phyloP scores from a whole-genome alignment of 176 grass and related monocot species.

The Oryza rufipogon region DNA sequence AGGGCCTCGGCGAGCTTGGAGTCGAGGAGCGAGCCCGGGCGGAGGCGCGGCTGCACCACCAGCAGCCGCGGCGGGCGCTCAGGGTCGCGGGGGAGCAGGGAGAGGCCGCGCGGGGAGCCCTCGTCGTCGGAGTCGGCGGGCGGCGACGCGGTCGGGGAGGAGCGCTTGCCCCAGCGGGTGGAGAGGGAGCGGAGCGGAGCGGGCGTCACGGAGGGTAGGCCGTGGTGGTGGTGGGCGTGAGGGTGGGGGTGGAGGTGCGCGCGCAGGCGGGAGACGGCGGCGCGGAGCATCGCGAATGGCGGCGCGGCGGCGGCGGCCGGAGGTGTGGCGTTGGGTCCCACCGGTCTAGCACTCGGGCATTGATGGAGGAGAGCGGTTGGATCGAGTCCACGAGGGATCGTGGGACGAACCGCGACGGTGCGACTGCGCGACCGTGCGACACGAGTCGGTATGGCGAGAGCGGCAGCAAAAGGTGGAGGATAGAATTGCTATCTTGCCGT shows the following conservation, averaged over 20 bases:
- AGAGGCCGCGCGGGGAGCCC: constrained; percentile 46
- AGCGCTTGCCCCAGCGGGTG: constrained; percentile 49
- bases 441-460: no score
- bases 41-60: constrained; percentile 85
- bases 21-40: constrained; percentile 70
- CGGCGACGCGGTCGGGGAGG: constrained; percentile 42
- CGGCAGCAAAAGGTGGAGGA: no score
- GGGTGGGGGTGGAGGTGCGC: not conserved
- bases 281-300: constrained; percentile 52
- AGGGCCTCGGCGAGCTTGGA: constrained; percentile 90
- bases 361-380: no score
- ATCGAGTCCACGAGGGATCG: no score
- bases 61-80: constrained; percentile 66
- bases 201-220: not conserved
- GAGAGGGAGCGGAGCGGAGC: constrained; percentile 42
- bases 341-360: no score
- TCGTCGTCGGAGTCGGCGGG: constrained; percentile 51
- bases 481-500: no score
- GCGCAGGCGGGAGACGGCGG: constrained; percentile 40
- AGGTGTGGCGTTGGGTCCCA: not conserved
- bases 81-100: constrained; percentile 61
- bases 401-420: no score
- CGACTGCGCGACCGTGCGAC: no score
- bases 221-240: not conserved
- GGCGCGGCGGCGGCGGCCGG: not conserved